phyloP scores from a whole-genome alignment of 192 early-diverging fungal species.

The Entomortierella lignicola region DNA sequence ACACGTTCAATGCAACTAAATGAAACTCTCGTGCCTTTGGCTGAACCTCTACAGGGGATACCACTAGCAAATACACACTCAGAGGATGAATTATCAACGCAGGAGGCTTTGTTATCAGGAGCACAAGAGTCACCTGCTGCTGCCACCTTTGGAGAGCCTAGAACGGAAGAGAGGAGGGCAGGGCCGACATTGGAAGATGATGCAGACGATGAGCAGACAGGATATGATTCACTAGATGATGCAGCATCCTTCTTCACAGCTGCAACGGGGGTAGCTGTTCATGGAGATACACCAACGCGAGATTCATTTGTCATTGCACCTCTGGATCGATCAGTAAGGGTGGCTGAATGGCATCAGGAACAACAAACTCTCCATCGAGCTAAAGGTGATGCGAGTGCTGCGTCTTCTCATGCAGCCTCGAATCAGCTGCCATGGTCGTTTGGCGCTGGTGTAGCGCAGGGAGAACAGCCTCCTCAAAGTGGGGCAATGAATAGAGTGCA shows the following conservation, averaged over 20 bases:
- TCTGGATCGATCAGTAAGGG: slow-evolving; percentile 39
- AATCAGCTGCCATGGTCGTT: slow-evolving; percentile 42
- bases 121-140: background rate
- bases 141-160: background rate
- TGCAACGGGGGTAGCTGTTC: slow-evolving; percentile 27
- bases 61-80: slow-evolving; percentile 16
- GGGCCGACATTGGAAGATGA: slow-evolving; percentile 29
- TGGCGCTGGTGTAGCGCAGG: slow-evolving; percentile 17
- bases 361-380: slow-evolving; percentile 45
- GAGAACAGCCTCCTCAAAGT: slow-evolving; percentile 5
- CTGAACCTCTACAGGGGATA: slow-evolving; percentile 32
- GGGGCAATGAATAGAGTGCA: slow-evolving; percentile 2
- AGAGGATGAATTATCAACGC: slow-evolving; percentile 20
- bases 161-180: background rate
- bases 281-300: slow-evolving; percentile 35
- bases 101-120: background rate
- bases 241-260: slow-evolving; percentile 53
- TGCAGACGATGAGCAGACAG: slow-evolving; percentile 51
- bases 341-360: slow-evolving; percentile 52
- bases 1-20: slow-evolving; percentile 19
- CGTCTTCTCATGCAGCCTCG: slow-evolving; percentile 1
- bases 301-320: slow-evolving; percentile 35
- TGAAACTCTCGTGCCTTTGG: slow-evolving; percentile 21
- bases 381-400: slow-evolving; percentile 1
- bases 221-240: slow-evolving; percentile 51